Evolutionary conservation across 768 basidiomycete species (phyloP).

Genomic region (Clavulina sp.): DNA sequence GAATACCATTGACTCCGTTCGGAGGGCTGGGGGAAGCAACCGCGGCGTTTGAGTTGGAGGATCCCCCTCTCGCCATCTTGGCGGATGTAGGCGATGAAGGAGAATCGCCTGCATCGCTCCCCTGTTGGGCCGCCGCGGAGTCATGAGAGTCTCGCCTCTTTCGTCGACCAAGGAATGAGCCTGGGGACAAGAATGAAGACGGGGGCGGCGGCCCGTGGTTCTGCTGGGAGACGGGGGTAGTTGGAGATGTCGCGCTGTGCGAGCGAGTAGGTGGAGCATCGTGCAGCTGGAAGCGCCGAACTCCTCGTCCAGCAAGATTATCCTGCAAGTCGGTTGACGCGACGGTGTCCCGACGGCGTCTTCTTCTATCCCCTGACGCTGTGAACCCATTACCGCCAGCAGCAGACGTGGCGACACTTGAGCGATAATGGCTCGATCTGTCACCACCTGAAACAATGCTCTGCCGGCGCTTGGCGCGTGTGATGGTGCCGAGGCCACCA

Average conservation of each 20-base stretch:
- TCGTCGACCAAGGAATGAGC: background rate
- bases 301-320: background rate
- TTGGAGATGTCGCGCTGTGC: background rate
- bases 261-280: background rate
- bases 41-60: no score
- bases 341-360: background rate
- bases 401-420: background rate
- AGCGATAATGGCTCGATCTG: background rate
- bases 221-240: no score
- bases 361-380: background rate
- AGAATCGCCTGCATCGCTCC: no score
- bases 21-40: no score
- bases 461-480: slow-evolving; percentile 19
- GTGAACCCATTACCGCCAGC: background rate
- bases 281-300: background rate
- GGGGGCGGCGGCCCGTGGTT: no score
- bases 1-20: no score
- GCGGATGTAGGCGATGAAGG: no score
- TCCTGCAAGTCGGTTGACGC: background rate
- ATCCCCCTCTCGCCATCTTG: no score
- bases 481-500: slow-evolving; percentile 80
- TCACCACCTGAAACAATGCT: background rate
- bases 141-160: background rate
- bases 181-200: no score
- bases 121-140: background rate